Evolutionary conservation across 116 monocot species (phyloP).

Genomic region (Posidonia oceanica): DNA sequence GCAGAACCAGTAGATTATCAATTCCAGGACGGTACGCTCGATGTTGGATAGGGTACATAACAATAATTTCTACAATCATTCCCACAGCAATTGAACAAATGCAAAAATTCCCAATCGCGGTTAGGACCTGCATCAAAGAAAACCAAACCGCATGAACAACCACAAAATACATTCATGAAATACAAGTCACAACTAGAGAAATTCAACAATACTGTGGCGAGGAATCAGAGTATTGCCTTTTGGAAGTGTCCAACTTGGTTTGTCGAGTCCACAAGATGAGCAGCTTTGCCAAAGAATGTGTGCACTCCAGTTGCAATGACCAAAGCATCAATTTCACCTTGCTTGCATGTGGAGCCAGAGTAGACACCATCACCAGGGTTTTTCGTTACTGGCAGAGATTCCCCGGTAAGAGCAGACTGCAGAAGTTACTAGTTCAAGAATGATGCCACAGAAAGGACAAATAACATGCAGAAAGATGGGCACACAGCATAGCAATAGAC

Average conservation of each 20-base stretch:
- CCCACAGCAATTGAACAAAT: conserved; percentile 28
- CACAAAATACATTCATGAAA: background rate
- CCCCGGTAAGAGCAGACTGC: conserved; percentile 93
- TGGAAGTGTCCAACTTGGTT: conserved; percentile 31
- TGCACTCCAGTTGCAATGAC: conserved; percentile 31
- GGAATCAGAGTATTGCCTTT: conserved; percentile 6
- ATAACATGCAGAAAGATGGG: background rate
- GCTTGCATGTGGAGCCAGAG: conserved; percentile 28
- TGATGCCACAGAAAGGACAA: background rate
- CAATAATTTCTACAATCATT: conserved; percentile 28
- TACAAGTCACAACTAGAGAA: background rate
- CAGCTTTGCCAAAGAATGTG: conserved; percentile 31
- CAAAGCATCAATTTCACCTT: conserved; percentile 28
- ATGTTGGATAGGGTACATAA: conserved; percentile 29
- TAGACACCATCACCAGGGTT: conserved; percentile 27
- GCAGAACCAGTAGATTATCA: conserved; percentile 22
- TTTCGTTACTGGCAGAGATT: conserved; percentile 73
- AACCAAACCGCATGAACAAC: background rate
- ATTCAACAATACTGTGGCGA: background rate
- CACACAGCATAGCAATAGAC: background rate
- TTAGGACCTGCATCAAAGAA: conserved; percentile 15
- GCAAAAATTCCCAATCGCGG: conserved; percentile 26
- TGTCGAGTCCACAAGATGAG: conserved; percentile 25
- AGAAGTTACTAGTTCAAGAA: conserved; percentile 3
- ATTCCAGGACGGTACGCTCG: conserved; percentile 22